phyloP scores from a whole-genome alignment of 176 grass and related monocot species.

The Bonia amplexicaulis region DNA sequence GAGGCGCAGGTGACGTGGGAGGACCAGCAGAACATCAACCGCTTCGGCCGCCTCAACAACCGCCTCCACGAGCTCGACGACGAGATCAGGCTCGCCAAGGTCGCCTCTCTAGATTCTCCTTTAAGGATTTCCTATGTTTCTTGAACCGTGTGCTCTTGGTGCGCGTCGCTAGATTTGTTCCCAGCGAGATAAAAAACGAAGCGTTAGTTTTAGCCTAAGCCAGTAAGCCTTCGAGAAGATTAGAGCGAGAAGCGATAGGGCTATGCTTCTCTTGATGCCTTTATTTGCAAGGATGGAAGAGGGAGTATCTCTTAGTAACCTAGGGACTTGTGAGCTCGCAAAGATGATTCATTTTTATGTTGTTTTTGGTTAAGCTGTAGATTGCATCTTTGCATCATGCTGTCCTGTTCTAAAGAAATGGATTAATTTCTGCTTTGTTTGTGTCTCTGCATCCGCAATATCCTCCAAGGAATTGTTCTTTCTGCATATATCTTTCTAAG shows the following conservation, averaged over 20 bases:
- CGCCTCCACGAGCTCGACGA: conserved; percentile 81
- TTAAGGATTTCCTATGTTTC: neutral
- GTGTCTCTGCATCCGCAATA: neutral
- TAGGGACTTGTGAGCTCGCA: neutral
- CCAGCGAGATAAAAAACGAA: neutral
- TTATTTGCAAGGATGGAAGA: neutral
- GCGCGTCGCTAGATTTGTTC: neutral
- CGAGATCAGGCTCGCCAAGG: conserved; percentile 93
- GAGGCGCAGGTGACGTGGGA: conserved; percentile 98
- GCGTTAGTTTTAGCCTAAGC: neutral
- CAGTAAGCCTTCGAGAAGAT: neutral
- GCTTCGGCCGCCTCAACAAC: conserved; percentile 94
- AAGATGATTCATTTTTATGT: neutral
- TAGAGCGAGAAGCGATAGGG: neutral
- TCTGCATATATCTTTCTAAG: neutral
- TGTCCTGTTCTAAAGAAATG: neutral
- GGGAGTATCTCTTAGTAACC: neutral
- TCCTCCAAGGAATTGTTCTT: neutral
- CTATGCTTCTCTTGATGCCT: neutral
- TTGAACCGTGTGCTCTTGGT: neutral
- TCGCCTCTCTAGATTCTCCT: neutral
- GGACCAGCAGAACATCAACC: conserved; percentile 98
- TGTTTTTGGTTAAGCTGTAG: neutral
- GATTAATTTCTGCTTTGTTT: neutral
- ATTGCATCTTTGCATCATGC: neutral